These are phyloP conservation scores for Clarireedia paspali DNA, from an alignment of 2,329 filamentous ascomycete genomes.

Conservation along the genomic window DNA sequence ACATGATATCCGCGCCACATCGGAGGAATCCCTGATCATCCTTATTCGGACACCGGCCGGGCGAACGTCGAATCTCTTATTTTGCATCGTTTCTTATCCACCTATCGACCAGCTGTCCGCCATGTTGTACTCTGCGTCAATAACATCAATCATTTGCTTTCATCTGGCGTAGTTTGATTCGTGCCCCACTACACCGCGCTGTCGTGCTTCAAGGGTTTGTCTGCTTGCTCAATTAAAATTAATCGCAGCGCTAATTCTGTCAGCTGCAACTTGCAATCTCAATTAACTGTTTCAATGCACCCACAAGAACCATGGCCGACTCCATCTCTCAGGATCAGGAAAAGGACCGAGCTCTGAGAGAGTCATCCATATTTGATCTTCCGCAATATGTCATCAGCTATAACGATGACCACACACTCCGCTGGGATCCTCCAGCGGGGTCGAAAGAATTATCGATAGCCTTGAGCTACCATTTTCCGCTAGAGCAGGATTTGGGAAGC, in stretches of 20 bases:
- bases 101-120: not conserved
- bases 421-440: slow-evolving; percentile 12
- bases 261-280: no score
- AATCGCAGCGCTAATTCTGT: no score
- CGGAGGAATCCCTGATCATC: not conserved
- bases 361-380: slow-evolving; percentile 7
- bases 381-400: slow-evolving; percentile 13
- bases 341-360: slow-evolving; percentile 2
- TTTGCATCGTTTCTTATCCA: not conserved
- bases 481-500: slow-evolving; percentile 11
- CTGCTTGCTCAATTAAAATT: no score
- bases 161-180: no score
- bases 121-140: not conserved
- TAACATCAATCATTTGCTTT: not conserved
- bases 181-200: no score
- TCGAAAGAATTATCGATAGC: slow-evolving; percentile 16
- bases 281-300: not conserved
- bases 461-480: slow-evolving; percentile 17
- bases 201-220: no score
- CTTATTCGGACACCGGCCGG: not conserved
- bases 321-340: slow-evolving; percentile 2
- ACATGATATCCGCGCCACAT: not conserved
- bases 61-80: not conserved
- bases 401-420: slow-evolving; percentile 13
- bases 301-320: not conserved